These are phyloP conservation scores for Ceratocystis destructans DNA, from an alignment of 2,329 filamentous ascomycete species.

Conservation along the genomic window DNA sequence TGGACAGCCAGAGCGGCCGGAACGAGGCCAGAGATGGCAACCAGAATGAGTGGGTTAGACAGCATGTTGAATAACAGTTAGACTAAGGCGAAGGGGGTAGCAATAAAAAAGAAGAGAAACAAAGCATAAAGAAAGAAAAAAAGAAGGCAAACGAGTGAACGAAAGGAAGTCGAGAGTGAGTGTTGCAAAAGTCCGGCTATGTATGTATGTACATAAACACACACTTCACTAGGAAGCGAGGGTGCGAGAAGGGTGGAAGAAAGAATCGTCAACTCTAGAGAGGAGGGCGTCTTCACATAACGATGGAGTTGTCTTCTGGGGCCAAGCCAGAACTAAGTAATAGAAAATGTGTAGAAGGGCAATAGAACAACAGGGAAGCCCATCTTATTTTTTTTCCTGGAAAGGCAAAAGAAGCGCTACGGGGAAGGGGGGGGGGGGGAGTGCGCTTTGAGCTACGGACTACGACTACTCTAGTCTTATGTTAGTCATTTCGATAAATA, in stretches of 20 bases:
- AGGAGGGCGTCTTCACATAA: background rate
- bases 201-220: background rate
- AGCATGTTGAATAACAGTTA: background rate
- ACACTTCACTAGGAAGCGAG: background rate
- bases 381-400: background rate
- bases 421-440: background rate
- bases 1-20: background rate
- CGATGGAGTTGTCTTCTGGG: background rate
- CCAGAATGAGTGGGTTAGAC: background rate
- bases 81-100: background rate
- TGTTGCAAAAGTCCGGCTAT: background rate
- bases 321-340: background rate
- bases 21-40: constrained; percentile 1
- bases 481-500: background rate
- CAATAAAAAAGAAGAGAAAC: background rate
- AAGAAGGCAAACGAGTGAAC: background rate
- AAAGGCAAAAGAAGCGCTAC: background rate
- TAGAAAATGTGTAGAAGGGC: background rate
- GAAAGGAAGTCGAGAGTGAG: background rate
- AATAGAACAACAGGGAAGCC: background rate
- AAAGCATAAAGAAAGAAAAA: background rate
- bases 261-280: background rate
- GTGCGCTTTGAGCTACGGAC: background rate
- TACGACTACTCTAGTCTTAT: background rate
- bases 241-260: background rate